These are phyloP conservation scores for Xylariomycetidae sp. DNA, from an alignment of 2,329 filamentous ascomycete genomes.

Conservation along the genomic window DNA sequence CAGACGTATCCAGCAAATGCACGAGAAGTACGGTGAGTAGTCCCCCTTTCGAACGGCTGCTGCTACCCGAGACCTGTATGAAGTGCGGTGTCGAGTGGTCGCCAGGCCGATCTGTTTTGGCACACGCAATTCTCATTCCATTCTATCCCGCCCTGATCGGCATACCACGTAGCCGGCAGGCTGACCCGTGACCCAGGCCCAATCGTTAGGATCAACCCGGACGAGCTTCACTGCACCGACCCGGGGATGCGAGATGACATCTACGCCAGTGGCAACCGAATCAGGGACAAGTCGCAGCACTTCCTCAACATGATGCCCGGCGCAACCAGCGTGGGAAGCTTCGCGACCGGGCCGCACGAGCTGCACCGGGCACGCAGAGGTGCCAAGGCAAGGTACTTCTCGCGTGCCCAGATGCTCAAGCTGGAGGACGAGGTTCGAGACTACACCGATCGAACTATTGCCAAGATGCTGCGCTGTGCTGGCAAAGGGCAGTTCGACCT, in stretches of 20 bases:
- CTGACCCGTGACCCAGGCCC: too few relatives aligned
- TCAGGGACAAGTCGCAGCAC: slow-evolving; percentile 20
- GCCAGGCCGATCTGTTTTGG: too few relatives aligned
- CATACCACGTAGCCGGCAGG: background rate
- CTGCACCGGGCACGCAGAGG: slow-evolving; percentile 18
- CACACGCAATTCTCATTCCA: too few relatives aligned
- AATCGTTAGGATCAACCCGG: slow-evolving; percentile 13
- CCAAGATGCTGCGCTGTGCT: slow-evolving; percentile 27
- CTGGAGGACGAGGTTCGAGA: slow-evolving; percentile 16
- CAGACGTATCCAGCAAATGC: slow-evolving; percentile 13
- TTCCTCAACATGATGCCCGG: slow-evolving; percentile 18
- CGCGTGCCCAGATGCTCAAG: slow-evolving; percentile 25
- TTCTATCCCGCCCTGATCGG: background rate
- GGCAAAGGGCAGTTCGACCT: slow-evolving; percentile 17
- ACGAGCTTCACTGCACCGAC: slow-evolving; percentile 17
- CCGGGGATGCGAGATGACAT: slow-evolving; percentile 32
- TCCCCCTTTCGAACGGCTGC: background rate
- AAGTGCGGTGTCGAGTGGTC: too few relatives aligned
- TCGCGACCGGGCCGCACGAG: slow-evolving; percentile 19
- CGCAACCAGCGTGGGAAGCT: slow-evolving; percentile 14
- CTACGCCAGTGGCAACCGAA: slow-evolving; percentile 22
- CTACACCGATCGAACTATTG: slow-evolving; percentile 7
- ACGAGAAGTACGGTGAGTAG: slow-evolving; percentile 17
- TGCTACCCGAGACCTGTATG: too few relatives aligned
- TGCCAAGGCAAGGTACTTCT: slow-evolving; percentile 22